Base-by-base conservation (phyloP, 176 grass and related monocot species). In the Zoysia japonica region DNA sequence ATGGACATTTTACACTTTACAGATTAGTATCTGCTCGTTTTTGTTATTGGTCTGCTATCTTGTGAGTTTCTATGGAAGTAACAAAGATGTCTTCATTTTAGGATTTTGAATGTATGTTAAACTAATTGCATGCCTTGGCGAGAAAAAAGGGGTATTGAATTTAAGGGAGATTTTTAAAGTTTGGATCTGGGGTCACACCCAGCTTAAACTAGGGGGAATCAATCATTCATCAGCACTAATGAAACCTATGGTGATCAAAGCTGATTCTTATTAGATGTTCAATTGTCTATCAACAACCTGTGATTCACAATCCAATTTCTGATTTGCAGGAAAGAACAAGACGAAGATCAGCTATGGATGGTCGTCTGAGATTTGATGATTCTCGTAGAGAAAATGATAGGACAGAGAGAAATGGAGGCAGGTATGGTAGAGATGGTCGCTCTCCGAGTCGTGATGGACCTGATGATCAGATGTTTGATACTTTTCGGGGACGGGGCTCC, bases 391-490 rank as follows among this genome's bases (percentile, higher is more conserved):
- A 99, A 68, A 72, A 85, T 80, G 96, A 95, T 57, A 91, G 84
- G 61, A 44, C 70, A 75, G 85, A 92, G 37, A 90, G 85, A 93
- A 83, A 93, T 79, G 89, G 85, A 84, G 82, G 87, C n/a, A 93
- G 90, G 78, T 70, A 91, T 87, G 82, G 87, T 64, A 90, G 87
- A 82, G 79, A 65, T 28, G 96, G 95, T 68, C 67, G 71, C 36
- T 94, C 89, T 63, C 86, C 90, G 17, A 88, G 78, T 52, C 84
- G 35, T 80, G 90, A 95, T 81, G 92, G 75, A 11, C 49, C 81
- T 71, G 90, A 99, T 78, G 90, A 99, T 47, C 86, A 91, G 67
- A 89, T 89, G 84, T 86, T 93, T 86, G 90, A 99, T 89, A 73
- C 86, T 61, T 96, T 92, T 45, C 68, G 72, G 74, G 92, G 86